Conservation (phyloP, 2,329 filamentous ascomycete genomes). For the Arachnopeziza araneosa region DNA sequence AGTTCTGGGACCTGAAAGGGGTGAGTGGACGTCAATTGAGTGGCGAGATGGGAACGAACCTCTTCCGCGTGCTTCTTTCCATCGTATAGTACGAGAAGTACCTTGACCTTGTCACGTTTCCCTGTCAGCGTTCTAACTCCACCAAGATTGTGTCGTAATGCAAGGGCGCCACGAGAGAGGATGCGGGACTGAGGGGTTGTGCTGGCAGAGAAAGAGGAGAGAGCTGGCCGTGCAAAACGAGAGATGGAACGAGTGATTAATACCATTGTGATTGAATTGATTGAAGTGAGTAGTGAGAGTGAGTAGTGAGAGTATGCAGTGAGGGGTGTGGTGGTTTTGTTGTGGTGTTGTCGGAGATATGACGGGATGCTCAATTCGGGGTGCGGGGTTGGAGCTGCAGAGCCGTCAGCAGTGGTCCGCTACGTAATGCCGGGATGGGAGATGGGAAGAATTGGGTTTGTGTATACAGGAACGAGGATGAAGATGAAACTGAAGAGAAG, state of each 20-base stretch:
- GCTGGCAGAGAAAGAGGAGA: conserved; percentile 21
- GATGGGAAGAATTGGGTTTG: background rate
- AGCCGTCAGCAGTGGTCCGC: background rate
- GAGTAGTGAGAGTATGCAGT: too few relatives aligned
- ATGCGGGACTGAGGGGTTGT: conserved; percentile 14
- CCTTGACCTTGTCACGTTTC: conserved; percentile 68
- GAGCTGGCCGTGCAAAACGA: conserved; percentile 22
- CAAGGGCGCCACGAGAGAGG: conserved; percentile 15
- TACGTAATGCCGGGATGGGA: background rate
- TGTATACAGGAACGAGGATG: too few relatives aligned
- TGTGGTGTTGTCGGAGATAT: background rate
- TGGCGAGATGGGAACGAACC: conserved; percentile 33
- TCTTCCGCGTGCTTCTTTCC: conserved; percentile 80
- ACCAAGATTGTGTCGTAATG: conserved; percentile 21
- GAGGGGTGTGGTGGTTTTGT: background rate
- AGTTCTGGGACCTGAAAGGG: conserved; percentile 61
- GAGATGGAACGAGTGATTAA: conserved; percentile 29
- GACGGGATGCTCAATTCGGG: background rate
- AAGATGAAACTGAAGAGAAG: too few relatives aligned
- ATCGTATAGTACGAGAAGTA: conserved; percentile 91
- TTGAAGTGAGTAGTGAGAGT: conserved; percentile 5
- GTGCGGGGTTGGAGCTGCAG: background rate
- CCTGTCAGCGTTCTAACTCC: conserved; percentile 30
- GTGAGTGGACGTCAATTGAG: background rate
- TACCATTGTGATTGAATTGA: conserved; percentile 44